Evolutionary conservation across 2,329 filamentous ascomycete genomes (phyloP), one percentile per base, ranked within the genome.

Genomic region (Penicillium olsonii): DNA sequence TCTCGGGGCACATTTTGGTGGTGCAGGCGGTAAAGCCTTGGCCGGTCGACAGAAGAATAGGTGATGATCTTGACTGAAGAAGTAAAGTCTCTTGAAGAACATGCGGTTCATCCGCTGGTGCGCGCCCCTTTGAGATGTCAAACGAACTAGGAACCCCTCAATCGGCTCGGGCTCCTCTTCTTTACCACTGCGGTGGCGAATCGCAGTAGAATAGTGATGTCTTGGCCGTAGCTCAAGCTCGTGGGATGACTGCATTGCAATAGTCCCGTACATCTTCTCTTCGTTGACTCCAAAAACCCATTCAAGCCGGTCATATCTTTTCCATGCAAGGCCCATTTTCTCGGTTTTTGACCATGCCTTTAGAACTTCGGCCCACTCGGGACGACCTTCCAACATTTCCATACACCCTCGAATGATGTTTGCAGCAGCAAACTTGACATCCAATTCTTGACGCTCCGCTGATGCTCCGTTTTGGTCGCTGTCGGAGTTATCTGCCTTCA

Each of bases 261-360:
- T 82, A 0, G 83, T 81, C 29, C 84, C 84, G 55, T 86, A 86
- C 84, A 87, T 87, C 52, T 81, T 82, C 56, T 83, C 78, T 62
- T 87, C 84, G 45, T 85, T 84, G 10, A 75, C 73, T 14, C 84
- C 84, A 64, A 85, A 78, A 4, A 87, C 74, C 84, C 84, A 87
- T 67, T 87, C 84, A 14, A 87, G 70, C 19, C 84, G 77, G 60
- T 87, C 84, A 61, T 87, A 87, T 38, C 84, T 76, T 66, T 84
- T 85, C 84, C 84, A 87, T 3, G 83, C 84, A 40, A 87, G 74
- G 3, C 84, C 84, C 63, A 87, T 82, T 20, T 79, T 79, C 50
- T 82, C 78, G 18, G 77, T 71, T 42, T 76, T 76, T 4, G 76
- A 73, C 84, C 84, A 87, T n/a, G 73, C 65, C 29, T 79, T 74